These are phyloP conservation scores for Puccinia sorghi DNA, from an alignment of 1,284 basidiomycete species.

Conservation along the genomic window DNA sequence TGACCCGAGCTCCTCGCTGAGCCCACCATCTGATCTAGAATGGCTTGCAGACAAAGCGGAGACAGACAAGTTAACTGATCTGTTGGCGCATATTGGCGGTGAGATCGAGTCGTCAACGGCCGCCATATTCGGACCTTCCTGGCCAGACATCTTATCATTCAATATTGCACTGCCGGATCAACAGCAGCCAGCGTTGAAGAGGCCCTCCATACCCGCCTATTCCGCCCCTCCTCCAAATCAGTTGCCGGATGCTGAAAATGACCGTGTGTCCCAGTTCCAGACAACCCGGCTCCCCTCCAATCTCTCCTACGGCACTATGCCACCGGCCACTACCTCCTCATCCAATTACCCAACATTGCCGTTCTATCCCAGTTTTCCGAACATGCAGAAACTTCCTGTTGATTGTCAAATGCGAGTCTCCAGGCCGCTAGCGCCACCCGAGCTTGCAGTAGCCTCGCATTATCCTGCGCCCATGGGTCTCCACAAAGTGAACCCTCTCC, in stretches of 20 bases:
- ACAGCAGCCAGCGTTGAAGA: slow-evolving; percentile 2
- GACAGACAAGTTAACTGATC: slow-evolving; percentile 44
- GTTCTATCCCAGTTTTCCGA: slow-evolving; percentile 8
- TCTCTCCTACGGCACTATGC: slow-evolving; percentile 1
- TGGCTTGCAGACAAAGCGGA: slow-evolving; percentile 46
- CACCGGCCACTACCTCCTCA: slow-evolving; percentile 8
- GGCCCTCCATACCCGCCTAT: neutral
- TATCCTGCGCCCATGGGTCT: slow-evolving; percentile 14
- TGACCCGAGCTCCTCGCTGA: slow-evolving; percentile 17
- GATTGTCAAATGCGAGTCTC: slow-evolving; percentile 37
- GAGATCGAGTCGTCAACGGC: slow-evolving; percentile 40
- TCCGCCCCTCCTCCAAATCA: slow-evolving; percentile 5
- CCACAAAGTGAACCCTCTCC: slow-evolving; percentile 34
- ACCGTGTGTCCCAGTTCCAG: neutral
- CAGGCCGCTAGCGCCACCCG: slow-evolving; percentile 36
- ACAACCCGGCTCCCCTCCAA: neutral
- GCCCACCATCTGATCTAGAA: slow-evolving; percentile 31
- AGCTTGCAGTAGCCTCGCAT: slow-evolving; percentile 14
- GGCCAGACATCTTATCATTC: slow-evolving; percentile 24
- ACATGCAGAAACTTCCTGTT: neutral
- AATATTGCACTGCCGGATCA: neutral
- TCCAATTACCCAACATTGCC: slow-evolving; percentile 33
- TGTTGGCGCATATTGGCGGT: slow-evolving; percentile 37
- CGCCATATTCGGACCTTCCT: slow-evolving; percentile 8
- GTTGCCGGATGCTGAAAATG: neutral